Evolutionary conservation across 2,329 filamentous ascomycete species (phyloP).

Genomic region (Dothistroma septosporum): DNA sequence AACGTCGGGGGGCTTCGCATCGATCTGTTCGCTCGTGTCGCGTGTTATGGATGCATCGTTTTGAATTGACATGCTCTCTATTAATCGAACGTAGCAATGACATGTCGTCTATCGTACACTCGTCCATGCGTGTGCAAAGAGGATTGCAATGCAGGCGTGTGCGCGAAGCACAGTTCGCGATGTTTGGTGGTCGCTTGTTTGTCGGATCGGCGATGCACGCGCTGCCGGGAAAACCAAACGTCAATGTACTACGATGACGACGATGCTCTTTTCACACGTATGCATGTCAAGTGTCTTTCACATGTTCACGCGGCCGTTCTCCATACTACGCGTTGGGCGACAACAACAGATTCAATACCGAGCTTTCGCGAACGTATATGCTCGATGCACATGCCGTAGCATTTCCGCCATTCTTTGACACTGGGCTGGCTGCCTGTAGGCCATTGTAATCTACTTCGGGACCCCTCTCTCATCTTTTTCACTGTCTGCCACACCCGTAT

Average conservation of each 20-base stretch:
- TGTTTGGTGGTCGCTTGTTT: background rate
- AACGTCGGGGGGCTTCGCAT: background rate
- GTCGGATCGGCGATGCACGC: constrained; percentile 7
- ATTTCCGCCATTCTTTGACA: too few relatives aligned
- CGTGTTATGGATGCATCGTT: constrained; percentile 14
- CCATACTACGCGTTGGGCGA: too few relatives aligned
- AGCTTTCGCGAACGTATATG: too few relatives aligned
- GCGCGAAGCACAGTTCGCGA: background rate
- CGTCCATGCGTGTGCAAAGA: constrained; percentile 8
- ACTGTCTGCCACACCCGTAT: too few relatives aligned
- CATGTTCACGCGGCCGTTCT: background rate
- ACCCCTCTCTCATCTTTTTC: too few relatives aligned
- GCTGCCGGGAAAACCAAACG: background rate
- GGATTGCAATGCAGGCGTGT: background rate
- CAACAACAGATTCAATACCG: too few relatives aligned
- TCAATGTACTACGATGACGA: background rate
- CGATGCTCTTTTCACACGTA: background rate
- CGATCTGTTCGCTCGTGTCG: constrained; percentile 6
- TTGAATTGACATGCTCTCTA: constrained; percentile 19
- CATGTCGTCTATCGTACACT: constrained; percentile 6
- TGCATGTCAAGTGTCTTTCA: too few relatives aligned
- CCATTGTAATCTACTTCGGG: too few relatives aligned
- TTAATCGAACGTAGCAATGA: constrained; percentile 18
- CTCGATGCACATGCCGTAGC: too few relatives aligned
- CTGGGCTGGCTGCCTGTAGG: too few relatives aligned